Conservation (phyloP, 257 asterid genomes). For the Nicotiana tabacum region DNA sequence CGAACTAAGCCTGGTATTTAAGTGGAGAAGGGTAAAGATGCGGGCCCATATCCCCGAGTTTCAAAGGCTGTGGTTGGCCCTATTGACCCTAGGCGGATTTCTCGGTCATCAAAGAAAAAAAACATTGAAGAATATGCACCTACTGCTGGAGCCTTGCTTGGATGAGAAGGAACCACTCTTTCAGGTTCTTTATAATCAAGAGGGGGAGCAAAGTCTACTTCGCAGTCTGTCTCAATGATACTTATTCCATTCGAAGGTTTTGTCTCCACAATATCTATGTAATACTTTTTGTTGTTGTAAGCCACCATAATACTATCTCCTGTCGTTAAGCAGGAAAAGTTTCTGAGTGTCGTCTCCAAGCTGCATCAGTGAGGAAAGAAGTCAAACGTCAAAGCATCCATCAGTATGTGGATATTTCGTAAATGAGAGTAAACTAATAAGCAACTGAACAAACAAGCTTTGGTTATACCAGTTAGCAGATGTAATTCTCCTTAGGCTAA, state of each 20-base stretch:
- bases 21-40: too few species aligned
- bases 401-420: background rate
- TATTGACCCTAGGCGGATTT: too few species aligned
- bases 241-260: conserved; percentile 90
- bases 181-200: conserved; percentile 98
- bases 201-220: conserved; percentile 99
- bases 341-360: conserved; percentile 94
- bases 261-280: conserved; percentile 93
- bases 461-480: background rate
- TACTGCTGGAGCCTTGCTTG: conserved; percentile 60
- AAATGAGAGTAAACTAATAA: background rate
- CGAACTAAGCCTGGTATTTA: too few species aligned
- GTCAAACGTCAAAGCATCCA: conserved; percentile 8
- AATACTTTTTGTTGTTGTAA: conserved; percentile 85
- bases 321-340: conserved; percentile 91
- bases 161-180: conserved; percentile 38
- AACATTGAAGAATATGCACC: conserved; percentile 29
- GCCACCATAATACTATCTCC: conserved; percentile 99
- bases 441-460: background rate
- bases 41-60: too few species aligned
- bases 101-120: too few species aligned
- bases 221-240: conserved; percentile 97
- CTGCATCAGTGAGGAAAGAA: conserved; percentile 34
- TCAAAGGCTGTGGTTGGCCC: too few species aligned
- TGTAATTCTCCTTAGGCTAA: background rate